Evolutionary conservation across 257 asterid genomes (phyloP).

Genomic region (Nicotiana paniculata): DNA sequence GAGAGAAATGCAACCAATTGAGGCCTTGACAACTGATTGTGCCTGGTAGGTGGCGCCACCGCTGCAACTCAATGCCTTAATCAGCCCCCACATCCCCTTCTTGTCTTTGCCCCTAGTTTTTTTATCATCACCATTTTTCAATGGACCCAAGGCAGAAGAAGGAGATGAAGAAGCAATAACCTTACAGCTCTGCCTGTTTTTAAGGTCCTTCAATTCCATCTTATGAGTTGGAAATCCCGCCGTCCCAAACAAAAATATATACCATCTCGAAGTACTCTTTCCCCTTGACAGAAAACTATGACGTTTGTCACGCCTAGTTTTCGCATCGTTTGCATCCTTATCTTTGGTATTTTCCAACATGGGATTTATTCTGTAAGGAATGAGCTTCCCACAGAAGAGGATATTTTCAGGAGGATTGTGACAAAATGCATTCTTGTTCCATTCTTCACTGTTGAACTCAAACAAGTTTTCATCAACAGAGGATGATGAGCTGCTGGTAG

Average conservation of each 20-base stretch:
- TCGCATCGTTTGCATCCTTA: not conserved
- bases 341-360: constrained; percentile 2
- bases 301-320: not conserved
- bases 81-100: constrained; percentile 38
- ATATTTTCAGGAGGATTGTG: constrained; percentile 24
- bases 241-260: constrained; percentile 31
- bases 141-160: not conserved
- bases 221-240: constrained; percentile 28
- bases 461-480: not conserved
- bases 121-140: constrained; percentile 2
- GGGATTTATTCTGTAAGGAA: constrained; percentile 28
- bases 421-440: not conserved
- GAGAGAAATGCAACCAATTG: constrained; percentile 2
- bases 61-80: constrained; percentile 54
- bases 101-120: constrained; percentile 4
- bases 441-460: constrained; percentile 28
- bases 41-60: constrained; percentile 24
- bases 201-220: constrained; percentile 48
- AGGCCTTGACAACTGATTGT: constrained; percentile 15
- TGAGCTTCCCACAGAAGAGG: constrained; percentile 60
- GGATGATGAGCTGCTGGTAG: not conserved
- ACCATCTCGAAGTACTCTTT: constrained; percentile 40
- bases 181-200: constrained; percentile 49
- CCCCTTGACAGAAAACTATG: not conserved
- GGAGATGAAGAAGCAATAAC: constrained; percentile 11